Conservation (phyloP, 306 rosid genomes). For the Acacia acuminata region DNA sequence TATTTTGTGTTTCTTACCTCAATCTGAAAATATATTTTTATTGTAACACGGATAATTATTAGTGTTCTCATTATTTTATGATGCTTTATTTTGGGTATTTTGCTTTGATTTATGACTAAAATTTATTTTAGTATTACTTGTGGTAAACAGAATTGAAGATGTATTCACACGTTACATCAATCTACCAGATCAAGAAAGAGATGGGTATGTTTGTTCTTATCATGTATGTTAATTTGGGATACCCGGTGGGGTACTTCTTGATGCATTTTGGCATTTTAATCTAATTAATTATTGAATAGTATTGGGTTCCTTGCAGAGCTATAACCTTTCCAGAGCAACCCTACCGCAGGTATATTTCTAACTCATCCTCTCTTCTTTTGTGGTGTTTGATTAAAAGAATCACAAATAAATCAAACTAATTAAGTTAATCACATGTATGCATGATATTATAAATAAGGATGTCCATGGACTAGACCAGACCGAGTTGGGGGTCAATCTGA, state of each 20-base stretch:
- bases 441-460: neutral
- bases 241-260: neutral
- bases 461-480: too few relatives aligned
- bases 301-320: neutral
- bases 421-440: neutral
- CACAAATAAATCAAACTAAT: neutral
- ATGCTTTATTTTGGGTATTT: neutral
- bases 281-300: neutral
- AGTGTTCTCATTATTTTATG: neutral
- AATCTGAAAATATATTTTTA: neutral
- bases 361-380: neutral
- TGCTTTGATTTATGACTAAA: neutral
- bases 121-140: neutral
- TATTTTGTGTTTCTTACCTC: neutral
- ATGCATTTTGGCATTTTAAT: neutral
- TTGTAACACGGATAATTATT: neutral
- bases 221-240: neutral
- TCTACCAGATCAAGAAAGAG: slow-evolving; percentile 12
- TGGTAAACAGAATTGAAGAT: neutral
- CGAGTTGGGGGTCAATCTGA: too few relatives aligned
- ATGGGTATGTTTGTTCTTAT: neutral
- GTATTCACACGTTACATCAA: slow-evolving; percentile 2
- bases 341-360: neutral
- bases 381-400: neutral
- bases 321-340: neutral